Base-by-base conservation (phyloP, 768 basidiomycete genomes). In the Flagelloscypha sp. region DNA sequence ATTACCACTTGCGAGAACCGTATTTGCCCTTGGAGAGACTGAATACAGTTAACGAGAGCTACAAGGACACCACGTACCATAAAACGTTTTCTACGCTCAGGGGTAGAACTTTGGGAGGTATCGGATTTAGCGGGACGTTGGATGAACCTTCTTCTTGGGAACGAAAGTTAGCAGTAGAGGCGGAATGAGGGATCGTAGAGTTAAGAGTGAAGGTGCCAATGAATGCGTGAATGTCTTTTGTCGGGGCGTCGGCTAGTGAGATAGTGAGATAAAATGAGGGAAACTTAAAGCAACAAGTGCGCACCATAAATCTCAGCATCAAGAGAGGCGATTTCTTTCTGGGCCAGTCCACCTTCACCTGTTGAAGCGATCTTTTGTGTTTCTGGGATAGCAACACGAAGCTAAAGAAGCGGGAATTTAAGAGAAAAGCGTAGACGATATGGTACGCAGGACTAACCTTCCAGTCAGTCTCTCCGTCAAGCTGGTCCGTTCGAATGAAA, bases 401-500 rank as follows among this genome's bases (percentile, higher is more conserved):
- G 65, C 56, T n/a, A n/a, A n/a, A n/a, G n/a, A n/a, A n/a, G n/a
- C n/a, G n/a, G n/a, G n/a, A n/a, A n/a, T n/a, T n/a, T n/a, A n/a
- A n/a, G n/a, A n/a, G n/a, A n/a, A n/a, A n/a, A n/a, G n/a, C n/a
- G n/a, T n/a, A n/a, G n/a, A n/a, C n/a, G n/a, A n/a, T n/a, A n/a
- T n/a, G n/a, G n/a, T n/a, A n/a, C n/a, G n/a, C n/a, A n/a, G n/a
- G n/a, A n/a, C n/a, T n/a, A n/a, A n/a, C n/a, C n/a, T 99, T 99
- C 95, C 95, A 98, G 50, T 99, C 95, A 3, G 95, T 99, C 60
- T 99, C 95, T 27, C 95, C 95, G 45, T 99, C 95, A 19, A 99
- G 69, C 52, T 98, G 95, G 58, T 99, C 95, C 2, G 94, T 99
- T 7, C 95, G 74, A 42, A 99, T 88, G 57, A 98, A 99, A 55